Percentiles rank a stretch among this genome's conserved stretches.
These are phyloP conservation scores for Cardamine chenopodiifolia DNA, from an alignment of 345 rosid species.

Conservation along the genomic window DNA sequence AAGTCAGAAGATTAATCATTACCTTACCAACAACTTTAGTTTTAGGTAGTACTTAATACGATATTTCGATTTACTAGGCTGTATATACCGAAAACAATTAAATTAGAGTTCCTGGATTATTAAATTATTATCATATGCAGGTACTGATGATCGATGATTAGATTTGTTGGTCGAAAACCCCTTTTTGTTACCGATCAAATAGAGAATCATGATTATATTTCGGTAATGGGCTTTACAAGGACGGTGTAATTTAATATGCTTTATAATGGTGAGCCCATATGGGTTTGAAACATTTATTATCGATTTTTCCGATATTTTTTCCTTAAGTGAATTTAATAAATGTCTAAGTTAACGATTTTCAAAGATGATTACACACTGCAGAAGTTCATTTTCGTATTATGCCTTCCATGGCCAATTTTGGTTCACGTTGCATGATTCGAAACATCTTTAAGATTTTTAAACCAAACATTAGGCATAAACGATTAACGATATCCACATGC, in stretches of 20 bases:
- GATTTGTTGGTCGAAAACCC: neutral
- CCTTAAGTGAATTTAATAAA: neutral
- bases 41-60: neutral
- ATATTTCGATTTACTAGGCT: neutral
- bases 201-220: neutral
- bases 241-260: neutral
- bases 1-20: neutral
- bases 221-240: conserved; percentile 7
- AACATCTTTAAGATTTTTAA: conserved; percentile 1
- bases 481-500: conserved; percentile 24
- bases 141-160: neutral
- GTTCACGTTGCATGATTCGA: conserved; percentile 32
- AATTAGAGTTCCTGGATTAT: neutral
- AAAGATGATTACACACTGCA: conserved; percentile 4
- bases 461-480: conserved; percentile 31
- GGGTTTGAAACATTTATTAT: neutral
- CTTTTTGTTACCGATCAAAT: neutral
- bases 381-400: conserved; percentile 9
- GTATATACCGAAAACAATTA: neutral
- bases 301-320: neutral
- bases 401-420: conserved; percentile 33
- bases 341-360: neutral
- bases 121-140: neutral
- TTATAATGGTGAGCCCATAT: neutral
- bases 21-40: neutral